Percentiles rank a stretch among this genome's conserved stretches.
Evolutionary conservation across 169 alveolate species (phyloP).

Genomic region (Plasmodium coatneyi): DNA sequence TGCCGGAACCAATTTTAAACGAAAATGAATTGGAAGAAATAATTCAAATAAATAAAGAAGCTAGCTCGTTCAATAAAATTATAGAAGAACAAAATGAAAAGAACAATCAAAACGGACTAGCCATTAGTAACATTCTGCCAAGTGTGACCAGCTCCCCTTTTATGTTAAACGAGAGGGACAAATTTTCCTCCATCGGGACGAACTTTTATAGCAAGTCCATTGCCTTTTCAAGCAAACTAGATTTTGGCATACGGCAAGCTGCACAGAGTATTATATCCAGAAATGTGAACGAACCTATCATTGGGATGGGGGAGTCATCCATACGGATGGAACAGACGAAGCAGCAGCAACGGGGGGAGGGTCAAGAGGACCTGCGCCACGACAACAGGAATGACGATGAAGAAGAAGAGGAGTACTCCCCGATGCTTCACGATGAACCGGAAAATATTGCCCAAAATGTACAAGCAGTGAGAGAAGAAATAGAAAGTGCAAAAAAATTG

Average conservation of each 20-base stretch:
- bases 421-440: background rate
- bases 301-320: slow-evolving; percentile 5
- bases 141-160: slow-evolving; percentile 43
- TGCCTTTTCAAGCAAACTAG: slow-evolving; percentile 49
- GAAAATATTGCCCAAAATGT: slow-evolving; percentile 10
- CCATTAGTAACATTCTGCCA: slow-evolving; percentile 52
- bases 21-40: slow-evolving; percentile 72
- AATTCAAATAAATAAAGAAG: slow-evolving; percentile 70
- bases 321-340: background rate
- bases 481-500: background rate
- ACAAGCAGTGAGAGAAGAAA: slow-evolving; percentile 32
- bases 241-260: slow-evolving; percentile 51
- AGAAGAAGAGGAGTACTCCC: background rate
- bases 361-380: background rate
- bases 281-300: slow-evolving; percentile 30
- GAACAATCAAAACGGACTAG: background rate
- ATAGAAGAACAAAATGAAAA: slow-evolving; percentile 54
- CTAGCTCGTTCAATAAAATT: slow-evolving; percentile 49
- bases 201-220: slow-evolving; percentile 50
- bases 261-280: slow-evolving; percentile 48
- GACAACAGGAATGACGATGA: background rate
- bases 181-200: slow-evolving; percentile 28
- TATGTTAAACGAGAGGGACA: slow-evolving; percentile 42
- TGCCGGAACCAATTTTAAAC: slow-evolving; percentile 60
- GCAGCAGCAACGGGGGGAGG: background rate